Evolutionary conservation across 495 filamentous ascomycete genomes (phyloP).

Genomic region (Penicillium longicatenatum): DNA sequence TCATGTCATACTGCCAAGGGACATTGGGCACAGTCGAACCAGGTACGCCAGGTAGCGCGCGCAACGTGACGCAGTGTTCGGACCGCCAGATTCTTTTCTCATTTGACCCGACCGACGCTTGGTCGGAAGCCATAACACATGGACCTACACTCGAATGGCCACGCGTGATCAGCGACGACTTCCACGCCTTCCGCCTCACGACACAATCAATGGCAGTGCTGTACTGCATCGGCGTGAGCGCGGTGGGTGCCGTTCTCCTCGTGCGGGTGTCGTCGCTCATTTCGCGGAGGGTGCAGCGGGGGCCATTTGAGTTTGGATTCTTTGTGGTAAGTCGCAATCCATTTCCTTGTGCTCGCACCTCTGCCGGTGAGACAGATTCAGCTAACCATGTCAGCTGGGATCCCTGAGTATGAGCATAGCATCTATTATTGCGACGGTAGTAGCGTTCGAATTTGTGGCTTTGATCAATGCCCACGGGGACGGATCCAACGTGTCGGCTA

Average conservation of each 20-base stretch:
- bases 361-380: not conserved
- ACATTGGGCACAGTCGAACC: slow-evolving; percentile 42
- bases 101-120: slow-evolving; percentile 60
- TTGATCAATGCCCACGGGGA: slow-evolving; percentile 61
- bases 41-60: slow-evolving; percentile 35
- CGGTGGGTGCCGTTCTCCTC: slow-evolving; percentile 59
- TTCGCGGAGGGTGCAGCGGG: slow-evolving; percentile 17
- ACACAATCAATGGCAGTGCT: slow-evolving; percentile 62
- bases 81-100: slow-evolving; percentile 52
- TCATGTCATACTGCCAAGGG: slow-evolving; percentile 72
- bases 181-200: slow-evolving; percentile 52
- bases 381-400: slow-evolving; percentile 36
- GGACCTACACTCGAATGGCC: slow-evolving; percentile 63
- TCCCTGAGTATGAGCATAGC: slow-evolving; percentile 56
- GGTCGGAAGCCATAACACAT: slow-evolving; percentile 57
- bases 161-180: slow-evolving; percentile 57
- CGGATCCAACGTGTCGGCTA: slow-evolving; percentile 53
- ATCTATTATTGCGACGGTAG: slow-evolving; percentile 63
- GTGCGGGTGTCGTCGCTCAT: slow-evolving; percentile 22
- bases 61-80: slow-evolving; percentile 64
- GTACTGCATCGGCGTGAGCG: slow-evolving; percentile 62
- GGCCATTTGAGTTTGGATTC: slow-evolving; percentile 30
- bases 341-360: slow-evolving; percentile 1
- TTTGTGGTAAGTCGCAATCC: slow-evolving; percentile 33
- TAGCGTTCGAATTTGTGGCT: slow-evolving; percentile 57